Evolutionary conservation across 768 basidiomycete genomes (phyloP), one percentile per base, ranked within the genome.

Genomic region (Sistotremastrum niveocremeum): DNA sequence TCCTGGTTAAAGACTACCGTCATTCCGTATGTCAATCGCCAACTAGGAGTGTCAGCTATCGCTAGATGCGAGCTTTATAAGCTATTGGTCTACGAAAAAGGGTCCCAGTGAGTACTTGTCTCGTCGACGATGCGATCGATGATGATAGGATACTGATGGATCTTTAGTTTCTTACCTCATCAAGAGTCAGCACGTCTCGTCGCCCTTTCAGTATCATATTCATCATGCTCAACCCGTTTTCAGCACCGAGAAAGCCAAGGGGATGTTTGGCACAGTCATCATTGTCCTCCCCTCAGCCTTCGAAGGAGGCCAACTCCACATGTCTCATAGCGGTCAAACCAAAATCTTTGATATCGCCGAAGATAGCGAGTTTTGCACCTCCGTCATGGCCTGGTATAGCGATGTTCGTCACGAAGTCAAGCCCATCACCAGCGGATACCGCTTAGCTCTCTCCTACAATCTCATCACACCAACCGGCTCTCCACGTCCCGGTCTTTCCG

Each of bases 211-310:
- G 20, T 20, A 20, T 20, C 20, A 20, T 20, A 31, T n/a, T 9
- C 42, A 39, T 4, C 28, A 29, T 11, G 20, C 20, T 49, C 34
- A 38, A 34, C 3, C 34, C 31, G 33, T 30, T 7, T 37, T 29
- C 39, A 73, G 71, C 46, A 72, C 71, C 2, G 69, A 69, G 44
- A 72, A 72, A 52, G 59, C 60, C 1, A 48, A 63, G 31, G 70
- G 68, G 2, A 73, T 72, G 69, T 74, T 77, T 49, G 74, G 73
- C 7, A 72, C 73, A 0, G 56, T 73, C 28, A 59, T 74, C 39
- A 56, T 76, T 30, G 51, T 72, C 5, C 62, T 75, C 3, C 72
- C 72, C 4, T 73, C 73, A 1, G 50, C 44, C 5, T 73, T 69
- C 50, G 60, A 60, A 1, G 74, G 74, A 4, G 74, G 73, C 4